Evolutionary conservation across 768 basidiomycete species (phyloP), one percentile per base, ranked within the genome.

Genomic region (Russula compacta): DNA sequence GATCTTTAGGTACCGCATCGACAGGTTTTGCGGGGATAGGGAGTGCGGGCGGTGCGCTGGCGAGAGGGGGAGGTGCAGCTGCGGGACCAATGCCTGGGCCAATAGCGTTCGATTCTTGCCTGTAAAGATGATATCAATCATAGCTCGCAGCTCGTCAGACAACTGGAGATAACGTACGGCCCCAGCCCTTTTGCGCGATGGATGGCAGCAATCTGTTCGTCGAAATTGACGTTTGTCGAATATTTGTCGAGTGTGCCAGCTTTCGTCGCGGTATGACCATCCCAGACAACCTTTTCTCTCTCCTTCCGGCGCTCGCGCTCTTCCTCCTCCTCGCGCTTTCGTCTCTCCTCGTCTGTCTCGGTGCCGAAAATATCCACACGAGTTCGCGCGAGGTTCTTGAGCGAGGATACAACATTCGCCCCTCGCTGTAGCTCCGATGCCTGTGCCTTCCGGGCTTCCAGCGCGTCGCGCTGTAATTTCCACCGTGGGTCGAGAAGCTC

Each of bases 341-440:
- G 82, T 60, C 86, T 81, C 66, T 95, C 94, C 69, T 98, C 95
- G 69, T 95, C 95, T 55, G 83, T 87, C 68, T 93, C 92, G 1
- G 87, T 91, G 72, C 94, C 93, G 73, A 99, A 99, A 66, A 99
- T 89, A 76, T 99, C 95, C 64, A 92, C 90, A 78, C 95, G 90
- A n/a, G 91, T 91, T 59, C 87, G 83, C 21, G 97, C 95, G 60
- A 99, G 85, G 64, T 90, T 90, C 70, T 87, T 89, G 68, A 99
- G 85, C 32, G 95, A 95, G 0, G 90, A 86, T 17, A 92, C 88
- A 53, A 98, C 93, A 71, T 99, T 92, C 21, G 97, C 93, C 66
- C 93, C 92, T 55, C 87, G 84, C 69, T 93, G 85, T 19, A 94
- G 77, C 69, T 93, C 91, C 17, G 89, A 89, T 6, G 89, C 86